phyloP scores from a whole-genome alignment of 495 filamentous ascomycete species.

The Terfezia claveryi region DNA sequence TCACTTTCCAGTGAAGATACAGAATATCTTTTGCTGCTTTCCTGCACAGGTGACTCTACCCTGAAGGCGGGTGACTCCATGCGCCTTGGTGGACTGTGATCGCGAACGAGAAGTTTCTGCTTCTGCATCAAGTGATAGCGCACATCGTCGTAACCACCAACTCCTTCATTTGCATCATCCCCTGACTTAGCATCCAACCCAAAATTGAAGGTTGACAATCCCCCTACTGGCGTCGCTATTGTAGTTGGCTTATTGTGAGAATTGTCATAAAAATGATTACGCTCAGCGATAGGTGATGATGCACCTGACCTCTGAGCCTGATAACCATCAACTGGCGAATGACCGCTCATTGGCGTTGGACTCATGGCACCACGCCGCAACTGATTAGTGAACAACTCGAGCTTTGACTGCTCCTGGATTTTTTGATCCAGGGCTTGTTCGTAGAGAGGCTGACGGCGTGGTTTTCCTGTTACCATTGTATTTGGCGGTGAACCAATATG shows the following conservation, averaged over 20 bases:
- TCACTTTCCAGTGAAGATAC: not conserved
- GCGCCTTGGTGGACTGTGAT: conserved; percentile 3
- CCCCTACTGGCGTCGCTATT: not conserved
- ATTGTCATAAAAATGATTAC: not conserved
- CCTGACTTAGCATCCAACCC: not conserved
- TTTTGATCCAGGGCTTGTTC: conserved; percentile 66
- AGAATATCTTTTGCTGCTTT: not conserved
- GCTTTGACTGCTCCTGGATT: conserved; percentile 50
- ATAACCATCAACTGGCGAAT: not conserved
- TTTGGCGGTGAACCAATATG: conserved; percentile 16
- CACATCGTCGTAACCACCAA: not conserved
- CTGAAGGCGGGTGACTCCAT: not conserved
- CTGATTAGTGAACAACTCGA: not conserved
- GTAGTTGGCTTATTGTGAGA: not conserved
- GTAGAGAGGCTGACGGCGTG: conserved; percentile 44
- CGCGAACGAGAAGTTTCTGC: not conserved
- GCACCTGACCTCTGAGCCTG: not conserved
- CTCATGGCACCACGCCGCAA: not conserved
- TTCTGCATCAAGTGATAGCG: not conserved
- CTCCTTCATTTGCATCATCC: not conserved
- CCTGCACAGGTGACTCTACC: not conserved
- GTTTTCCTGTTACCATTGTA: conserved; percentile 38
- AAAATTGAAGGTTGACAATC: not conserved
- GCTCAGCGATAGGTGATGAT: not conserved
- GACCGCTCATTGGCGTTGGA: not conserved